Evolutionary conservation across 116 monocot genomes (phyloP), one percentile per base, ranked within the genome.

Genomic region (Zostera marina): DNA sequence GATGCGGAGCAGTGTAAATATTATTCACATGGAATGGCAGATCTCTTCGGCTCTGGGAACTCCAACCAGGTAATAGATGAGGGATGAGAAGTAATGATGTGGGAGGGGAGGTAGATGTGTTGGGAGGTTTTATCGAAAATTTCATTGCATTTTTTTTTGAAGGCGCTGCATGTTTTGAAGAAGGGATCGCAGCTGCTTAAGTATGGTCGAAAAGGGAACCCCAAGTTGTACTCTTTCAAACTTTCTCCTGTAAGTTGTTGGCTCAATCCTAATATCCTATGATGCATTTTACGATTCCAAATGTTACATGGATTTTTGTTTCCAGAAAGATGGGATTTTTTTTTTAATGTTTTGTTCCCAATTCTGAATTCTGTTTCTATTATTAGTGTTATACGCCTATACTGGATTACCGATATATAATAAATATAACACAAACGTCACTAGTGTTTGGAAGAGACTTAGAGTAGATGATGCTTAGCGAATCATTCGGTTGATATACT

Each of bases 1-100:
- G 47, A 17, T 26, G 26, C 26, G 26, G 26, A 26, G 26, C 26
- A 26, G 26, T 26, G 26, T 1, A 21, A 51, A 52, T 22, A 61
- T 42, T 61, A 63, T 68, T 63, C 66, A 69, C 75, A 77, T 81
- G 77, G 77, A 85, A 80, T 85, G 85, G 81, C 61, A 81, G 75
- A 85, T 81, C 75, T 67, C 56, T 62, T 69, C 58, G 66, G 59
- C 63, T 62, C 66, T 54, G 66, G 64, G 56, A 42, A 56, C 69
- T 45, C 22, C 67, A 77, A 77, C 45, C 77, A 81, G 85, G 85
- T 81, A 11, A 48, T 22, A 7, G 8, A 40, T 9, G 7, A 11
- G 40, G 1, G 15, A 12, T 1, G 39, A 40, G 20, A 3, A 7
- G 22, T 7, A 1, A 8, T 46, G 24, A 7, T 49, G 24, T 2